Evolutionary conservation across 805 yeast genomes (phyloP).

Genomic region (Nakazawaea ernobii): DNA sequence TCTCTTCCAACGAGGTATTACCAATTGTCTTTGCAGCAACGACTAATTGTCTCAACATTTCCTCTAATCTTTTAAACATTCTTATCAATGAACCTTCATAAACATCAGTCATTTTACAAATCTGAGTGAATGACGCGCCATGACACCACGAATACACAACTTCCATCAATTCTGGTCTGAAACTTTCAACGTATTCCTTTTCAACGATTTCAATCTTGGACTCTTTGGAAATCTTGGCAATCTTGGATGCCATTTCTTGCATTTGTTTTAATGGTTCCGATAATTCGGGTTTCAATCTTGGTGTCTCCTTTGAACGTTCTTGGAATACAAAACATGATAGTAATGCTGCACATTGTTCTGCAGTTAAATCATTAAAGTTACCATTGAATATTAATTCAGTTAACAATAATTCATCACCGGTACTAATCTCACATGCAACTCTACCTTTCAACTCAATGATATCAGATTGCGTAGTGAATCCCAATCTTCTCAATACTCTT

Average conservation of each 20-base stretch:
- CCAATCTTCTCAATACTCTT: constrained; percentile 86
- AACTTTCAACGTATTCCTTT: constrained; percentile 86
- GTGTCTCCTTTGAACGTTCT: constrained; percentile 86
- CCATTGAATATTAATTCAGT: constrained; percentile 96
- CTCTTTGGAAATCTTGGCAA: constrained; percentile 86
- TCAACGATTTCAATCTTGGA: constrained; percentile 87
- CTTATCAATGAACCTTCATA: constrained; percentile 95
- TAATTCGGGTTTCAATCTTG: constrained; percentile 80
- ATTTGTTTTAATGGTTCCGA: constrained; percentile 87
- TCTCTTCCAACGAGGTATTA: constrained; percentile 74
- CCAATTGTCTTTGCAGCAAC: constrained; percentile 95
- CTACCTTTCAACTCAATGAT: constrained; percentile 95
- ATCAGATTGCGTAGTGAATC: constrained; percentile 81
- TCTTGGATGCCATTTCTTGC: constrained; percentile 85
- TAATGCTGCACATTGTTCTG: constrained; percentile 90
- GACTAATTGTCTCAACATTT: constrained; percentile 82
- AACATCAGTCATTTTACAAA: constrained; percentile 98
- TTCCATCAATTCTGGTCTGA: constrained; percentile 93
- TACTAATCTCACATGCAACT: constrained; percentile 93
- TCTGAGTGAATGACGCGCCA: constrained; percentile 93
- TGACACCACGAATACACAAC: constrained; percentile 96
- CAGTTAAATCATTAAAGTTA: constrained; percentile 79
- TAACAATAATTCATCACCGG: constrained; percentile 79
- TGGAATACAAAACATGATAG: constrained; percentile 95
- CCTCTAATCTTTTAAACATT: constrained; percentile 92